Evolutionary conservation across 2,329 filamentous ascomycete species (phyloP).

Genomic region (Pseudogymnoascus sp.): DNA sequence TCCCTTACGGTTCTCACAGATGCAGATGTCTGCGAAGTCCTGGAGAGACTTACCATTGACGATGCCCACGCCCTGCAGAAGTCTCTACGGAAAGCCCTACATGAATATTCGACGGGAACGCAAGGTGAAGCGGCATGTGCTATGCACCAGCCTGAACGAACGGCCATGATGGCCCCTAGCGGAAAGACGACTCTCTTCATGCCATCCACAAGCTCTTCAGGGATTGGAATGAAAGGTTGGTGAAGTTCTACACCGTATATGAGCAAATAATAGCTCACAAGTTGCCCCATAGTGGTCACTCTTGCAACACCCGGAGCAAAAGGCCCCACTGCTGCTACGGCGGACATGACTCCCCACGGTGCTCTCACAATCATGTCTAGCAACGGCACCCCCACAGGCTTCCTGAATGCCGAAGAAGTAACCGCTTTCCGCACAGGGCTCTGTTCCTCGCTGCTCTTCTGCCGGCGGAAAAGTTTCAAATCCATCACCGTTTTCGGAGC

Average conservation of each 20-base stretch:
- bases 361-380: constrained; percentile 60
- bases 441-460: constrained; percentile 57
- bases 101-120: constrained; percentile 52
- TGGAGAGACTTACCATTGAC: constrained; percentile 43
- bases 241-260: neutral
- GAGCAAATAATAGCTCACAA: neutral
- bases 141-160: constrained; percentile 47
- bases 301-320: constrained; percentile 36
- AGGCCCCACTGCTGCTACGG: constrained; percentile 30
- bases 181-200: constrained; percentile 61
- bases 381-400: constrained; percentile 52
- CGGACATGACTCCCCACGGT: constrained; percentile 43
- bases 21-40: constrained; percentile 43
- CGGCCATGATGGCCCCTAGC: constrained; percentile 40
- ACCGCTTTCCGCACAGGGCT: constrained; percentile 76
- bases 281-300: constrained; percentile 48
- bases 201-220: constrained; percentile 55
- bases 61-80: constrained; percentile 46
- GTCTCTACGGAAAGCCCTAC: constrained; percentile 43
- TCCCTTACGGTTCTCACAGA: constrained; percentile 51
- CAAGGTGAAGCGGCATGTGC: constrained; percentile 31
- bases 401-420: constrained; percentile 64
- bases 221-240: constrained; percentile 60
- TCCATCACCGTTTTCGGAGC: constrained; percentile 78
- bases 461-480: constrained; percentile 58